Percentiles rank a stretch among this genome's conserved stretches.
These are phyloP conservation scores for Candida germanica DNA, from an alignment of 805 yeast genomes.

Conservation along the genomic window DNA sequence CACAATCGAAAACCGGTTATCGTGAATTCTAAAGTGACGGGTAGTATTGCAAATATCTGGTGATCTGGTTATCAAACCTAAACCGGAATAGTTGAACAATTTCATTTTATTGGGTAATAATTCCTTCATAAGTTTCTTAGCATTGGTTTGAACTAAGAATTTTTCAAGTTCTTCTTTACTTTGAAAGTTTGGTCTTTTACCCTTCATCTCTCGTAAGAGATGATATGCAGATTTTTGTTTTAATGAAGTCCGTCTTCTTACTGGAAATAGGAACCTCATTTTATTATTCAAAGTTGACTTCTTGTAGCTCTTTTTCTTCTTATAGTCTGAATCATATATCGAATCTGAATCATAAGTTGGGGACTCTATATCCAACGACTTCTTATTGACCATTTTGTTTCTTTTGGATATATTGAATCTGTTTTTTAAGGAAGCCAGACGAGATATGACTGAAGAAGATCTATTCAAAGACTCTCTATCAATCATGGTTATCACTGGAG, in stretches of 20 bases:
- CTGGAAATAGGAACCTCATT: slow-evolving; percentile 29
- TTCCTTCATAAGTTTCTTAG: slow-evolving; percentile 21
- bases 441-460: slow-evolving; percentile 29
- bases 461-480: slow-evolving; percentile 19
- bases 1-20: slow-evolving; percentile 8
- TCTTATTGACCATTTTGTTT: slow-evolving; percentile 24
- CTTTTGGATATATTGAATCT: slow-evolving; percentile 28
- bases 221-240: slow-evolving; percentile 15
- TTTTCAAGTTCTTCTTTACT: slow-evolving; percentile 18
- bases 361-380: slow-evolving; percentile 6
- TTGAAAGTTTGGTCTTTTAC: slow-evolving; percentile 19
- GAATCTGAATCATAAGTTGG: slow-evolving; percentile 5
- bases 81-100: slow-evolving; percentile 19
- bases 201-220: slow-evolving; percentile 9
- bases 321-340: slow-evolving; percentile 6
- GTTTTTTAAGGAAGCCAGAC: slow-evolving; percentile 28
- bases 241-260: slow-evolving; percentile 32
- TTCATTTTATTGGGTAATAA: slow-evolving; percentile 28
- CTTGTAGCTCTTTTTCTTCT: slow-evolving; percentile 3
- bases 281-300: slow-evolving; percentile 2
- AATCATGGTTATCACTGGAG: slow-evolving; percentile 25
- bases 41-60: slow-evolving; percentile 14
- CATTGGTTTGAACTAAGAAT: slow-evolving; percentile 18
- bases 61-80: slow-evolving; percentile 12
- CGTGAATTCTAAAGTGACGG: slow-evolving; percentile 9